These are phyloP conservation scores for Celoporthe dispersa DNA, from an alignment of 2,329 filamentous ascomycete species.

Conservation along the genomic window DNA sequence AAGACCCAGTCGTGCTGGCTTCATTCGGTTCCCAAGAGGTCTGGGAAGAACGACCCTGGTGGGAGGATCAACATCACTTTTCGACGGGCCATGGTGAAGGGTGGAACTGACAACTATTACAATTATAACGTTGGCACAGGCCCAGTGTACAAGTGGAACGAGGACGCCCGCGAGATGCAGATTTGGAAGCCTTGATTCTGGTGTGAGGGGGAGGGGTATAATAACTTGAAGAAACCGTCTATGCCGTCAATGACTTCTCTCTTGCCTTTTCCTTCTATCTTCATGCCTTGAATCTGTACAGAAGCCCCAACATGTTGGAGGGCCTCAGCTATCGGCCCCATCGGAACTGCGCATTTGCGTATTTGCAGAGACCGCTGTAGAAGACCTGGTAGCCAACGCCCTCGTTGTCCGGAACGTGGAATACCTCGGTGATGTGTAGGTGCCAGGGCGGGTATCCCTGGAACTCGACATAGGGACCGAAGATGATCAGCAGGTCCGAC, in stretches of 20 bases:
- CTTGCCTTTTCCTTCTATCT: slow-evolving; percentile 4
- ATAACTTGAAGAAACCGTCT: slow-evolving; percentile 17
- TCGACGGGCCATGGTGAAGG: slow-evolving; percentile 69
- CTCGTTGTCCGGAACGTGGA: slow-evolving; percentile 74
- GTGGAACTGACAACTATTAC: slow-evolving; percentile 82
- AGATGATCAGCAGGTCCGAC: slow-evolving; percentile 87
- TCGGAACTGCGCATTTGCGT: slow-evolving; percentile 85
- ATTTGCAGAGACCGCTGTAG: slow-evolving; percentile 81
- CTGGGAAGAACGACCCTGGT: slow-evolving; percentile 63
- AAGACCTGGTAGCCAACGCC: slow-evolving; percentile 95
- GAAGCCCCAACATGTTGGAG: slow-evolving; percentile 16
- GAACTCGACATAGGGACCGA: slow-evolving; percentile 80
- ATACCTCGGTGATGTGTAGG: slow-evolving; percentile 92
- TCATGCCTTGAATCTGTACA: slow-evolving; percentile 24
- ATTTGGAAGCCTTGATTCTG: slow-evolving; percentile 38
- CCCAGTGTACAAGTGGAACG: slow-evolving; percentile 70
- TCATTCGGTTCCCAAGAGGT: slow-evolving; percentile 77
- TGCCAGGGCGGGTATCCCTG: slow-evolving; percentile 98
- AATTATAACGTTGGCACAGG: slow-evolving; percentile 79
- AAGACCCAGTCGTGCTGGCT: slow-evolving; percentile 77
- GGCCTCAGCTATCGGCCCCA: slow-evolving; percentile 63
- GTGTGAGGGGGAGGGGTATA: slow-evolving; percentile 22
- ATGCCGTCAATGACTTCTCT: slow-evolving; percentile 12
- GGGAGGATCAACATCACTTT: slow-evolving; percentile 80
- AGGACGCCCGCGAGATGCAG: slow-evolving; percentile 53